Conservation (phyloP, 805 yeast species). For the Novakomyces olei region DNA sequence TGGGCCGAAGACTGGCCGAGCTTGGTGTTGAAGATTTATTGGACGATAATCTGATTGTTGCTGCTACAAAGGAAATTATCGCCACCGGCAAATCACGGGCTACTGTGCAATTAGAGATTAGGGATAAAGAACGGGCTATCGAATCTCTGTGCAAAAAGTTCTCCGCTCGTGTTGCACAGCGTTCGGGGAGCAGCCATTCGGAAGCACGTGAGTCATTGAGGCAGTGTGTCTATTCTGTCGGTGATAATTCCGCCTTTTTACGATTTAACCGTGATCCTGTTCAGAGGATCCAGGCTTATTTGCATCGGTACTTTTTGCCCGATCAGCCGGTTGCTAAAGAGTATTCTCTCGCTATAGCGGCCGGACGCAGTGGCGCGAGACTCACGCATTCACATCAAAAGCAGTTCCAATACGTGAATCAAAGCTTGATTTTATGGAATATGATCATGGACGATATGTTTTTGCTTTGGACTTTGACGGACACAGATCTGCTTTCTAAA, state of each 20-base stretch:
- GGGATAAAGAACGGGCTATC: conserved; percentile 30
- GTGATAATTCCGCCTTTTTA: conserved; percentile 55
- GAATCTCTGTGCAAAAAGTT: conserved; percentile 34
- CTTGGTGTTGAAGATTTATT: conserved; percentile 23
- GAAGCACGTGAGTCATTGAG: conserved; percentile 40
- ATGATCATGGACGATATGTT: conserved; percentile 60
- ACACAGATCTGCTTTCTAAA: conserved; percentile 41
- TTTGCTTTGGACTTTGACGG: conserved; percentile 55
- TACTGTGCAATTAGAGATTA: conserved; percentile 36
- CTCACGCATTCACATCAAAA: conserved; percentile 50
- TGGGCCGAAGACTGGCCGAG: conserved; percentile 25
- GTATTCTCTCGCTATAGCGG: conserved; percentile 24
- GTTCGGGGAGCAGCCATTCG: no score
- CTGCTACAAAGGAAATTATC: conserved; percentile 46
- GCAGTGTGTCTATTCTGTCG: conserved; percentile 52
- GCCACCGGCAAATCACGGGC: conserved; percentile 35
- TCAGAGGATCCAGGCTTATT: conserved; percentile 32
- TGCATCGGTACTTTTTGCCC: conserved; percentile 26
- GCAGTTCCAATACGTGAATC: conserved; percentile 48
- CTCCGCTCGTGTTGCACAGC: no score
- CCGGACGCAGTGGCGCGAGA: conserved; percentile 45
- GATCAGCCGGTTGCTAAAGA: conserved; percentile 14
- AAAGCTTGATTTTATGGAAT: conserved; percentile 55
- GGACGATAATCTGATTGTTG: conserved; percentile 33
- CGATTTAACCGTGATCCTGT: conserved; percentile 50